Percentiles rank a stretch among this genome's conserved stretches.
Conservation (phyloP, 139 green algal species). For the Chlorella sp. region DNA sequence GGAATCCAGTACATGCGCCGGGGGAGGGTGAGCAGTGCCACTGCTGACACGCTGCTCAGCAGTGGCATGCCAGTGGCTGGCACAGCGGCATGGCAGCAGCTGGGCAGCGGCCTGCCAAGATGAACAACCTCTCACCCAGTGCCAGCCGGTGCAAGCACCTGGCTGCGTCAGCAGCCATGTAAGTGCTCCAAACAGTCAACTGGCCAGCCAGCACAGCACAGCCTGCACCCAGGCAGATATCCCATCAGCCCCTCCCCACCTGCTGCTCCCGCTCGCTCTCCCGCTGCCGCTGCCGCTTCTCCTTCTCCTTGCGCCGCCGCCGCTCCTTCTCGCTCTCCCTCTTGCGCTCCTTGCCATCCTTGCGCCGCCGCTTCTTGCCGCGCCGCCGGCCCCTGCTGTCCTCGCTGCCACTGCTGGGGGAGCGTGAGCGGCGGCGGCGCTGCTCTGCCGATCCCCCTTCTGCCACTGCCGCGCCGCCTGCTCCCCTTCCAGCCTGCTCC, state of each 20-base stretch:
- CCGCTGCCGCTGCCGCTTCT: slow-evolving; percentile 6
- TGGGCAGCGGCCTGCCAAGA: no score
- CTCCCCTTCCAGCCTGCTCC: neutral
- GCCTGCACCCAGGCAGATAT: neutral
- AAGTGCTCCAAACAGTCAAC: no score
- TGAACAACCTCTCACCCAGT: no score
- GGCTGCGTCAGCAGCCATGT: no score
- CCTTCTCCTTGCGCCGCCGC: slow-evolving; percentile 23
- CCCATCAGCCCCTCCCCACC: neutral
- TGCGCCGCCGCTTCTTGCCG: slow-evolving; percentile 9
- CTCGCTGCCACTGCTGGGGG: neutral
- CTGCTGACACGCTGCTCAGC: no score
- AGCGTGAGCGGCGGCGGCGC: neutral
- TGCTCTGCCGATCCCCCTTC: neutral
- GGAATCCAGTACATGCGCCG: no score
- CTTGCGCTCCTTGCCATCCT: no score
- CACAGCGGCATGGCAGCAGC: no score
- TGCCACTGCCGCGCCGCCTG: neutral
- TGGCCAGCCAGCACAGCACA: neutral
- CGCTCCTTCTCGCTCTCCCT: neutral
- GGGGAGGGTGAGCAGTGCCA: no score
- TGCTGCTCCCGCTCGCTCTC: slow-evolving; percentile 24
- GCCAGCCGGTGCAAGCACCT: no score
- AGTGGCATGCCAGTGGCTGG: no score
- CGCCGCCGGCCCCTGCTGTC: neutral